A percentile compares a stretch with the other conserved stretches of the same genome.
phyloP scores from a whole-genome alignment of 371 early-diverging fungal genomes.

The Actinomucor elegans region DNA sequence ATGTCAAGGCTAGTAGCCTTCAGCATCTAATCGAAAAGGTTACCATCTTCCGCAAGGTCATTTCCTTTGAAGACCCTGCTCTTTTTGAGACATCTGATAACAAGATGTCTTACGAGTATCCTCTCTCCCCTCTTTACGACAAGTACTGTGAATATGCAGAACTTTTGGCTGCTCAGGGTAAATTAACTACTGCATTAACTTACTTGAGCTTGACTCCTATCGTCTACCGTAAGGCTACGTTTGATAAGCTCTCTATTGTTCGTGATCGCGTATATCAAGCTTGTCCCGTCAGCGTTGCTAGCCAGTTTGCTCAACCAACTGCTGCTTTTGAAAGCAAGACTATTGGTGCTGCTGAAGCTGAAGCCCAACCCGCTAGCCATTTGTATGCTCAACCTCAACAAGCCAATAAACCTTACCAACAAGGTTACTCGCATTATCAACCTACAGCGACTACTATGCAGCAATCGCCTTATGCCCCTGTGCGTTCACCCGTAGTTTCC shows the following conservation, averaged over 20 bases:
- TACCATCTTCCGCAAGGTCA: conserved; percentile 87
- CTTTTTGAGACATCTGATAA: conserved; percentile 57
- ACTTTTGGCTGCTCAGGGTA: conserved; percentile 75
- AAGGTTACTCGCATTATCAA: conserved; percentile 1
- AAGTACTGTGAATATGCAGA: conserved; percentile 88
- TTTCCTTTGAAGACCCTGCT: conserved; percentile 63
- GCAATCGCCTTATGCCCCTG: conserved; percentile 7
- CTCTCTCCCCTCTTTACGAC: conserved; percentile 77
- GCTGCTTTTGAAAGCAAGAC: conserved; percentile 67
- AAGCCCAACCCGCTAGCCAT: conserved; percentile 3
- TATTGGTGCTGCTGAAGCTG: conserved; percentile 32
- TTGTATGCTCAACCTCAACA: conserved; percentile 7
- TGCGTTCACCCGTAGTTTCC: conserved; percentile 5
- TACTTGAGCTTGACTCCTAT: conserved; percentile 74
- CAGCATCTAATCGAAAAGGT: conserved; percentile 90
- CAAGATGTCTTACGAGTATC: conserved; percentile 48
- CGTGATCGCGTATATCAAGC: conserved; percentile 77
- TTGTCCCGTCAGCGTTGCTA: conserved; percentile 48
- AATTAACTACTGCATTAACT: conserved; percentile 69
- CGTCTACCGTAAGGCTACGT: conserved; percentile 58
- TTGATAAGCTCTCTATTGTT: conserved; percentile 57
- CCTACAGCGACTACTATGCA: neutral
- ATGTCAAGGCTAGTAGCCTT: conserved; percentile 38
- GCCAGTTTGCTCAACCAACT: conserved; percentile 43
- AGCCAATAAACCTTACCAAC: conserved; percentile 4